Conservation (phyloP, 2,329 filamentous ascomycete species). For the Aspergillus alliaceus region DNA sequence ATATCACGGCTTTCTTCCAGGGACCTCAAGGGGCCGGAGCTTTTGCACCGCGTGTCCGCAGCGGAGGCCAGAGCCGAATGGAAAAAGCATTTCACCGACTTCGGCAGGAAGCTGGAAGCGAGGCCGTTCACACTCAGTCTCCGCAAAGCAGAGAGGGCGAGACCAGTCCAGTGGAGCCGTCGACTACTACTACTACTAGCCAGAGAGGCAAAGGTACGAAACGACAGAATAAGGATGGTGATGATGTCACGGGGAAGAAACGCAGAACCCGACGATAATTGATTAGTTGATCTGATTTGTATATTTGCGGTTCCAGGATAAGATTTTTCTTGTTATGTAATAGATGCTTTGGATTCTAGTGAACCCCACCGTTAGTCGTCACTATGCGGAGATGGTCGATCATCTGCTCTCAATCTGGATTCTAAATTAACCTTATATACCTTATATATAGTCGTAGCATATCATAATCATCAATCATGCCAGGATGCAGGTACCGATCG, state of each 20-base stretch:
- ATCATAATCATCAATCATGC: background rate
- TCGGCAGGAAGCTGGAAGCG: slow-evolving; percentile 52
- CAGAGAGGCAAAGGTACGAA: slow-evolving; percentile 17
- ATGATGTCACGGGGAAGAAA: slow-evolving; percentile 24
- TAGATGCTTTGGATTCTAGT: too few relatives aligned
- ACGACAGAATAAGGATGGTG: slow-evolving; percentile 11
- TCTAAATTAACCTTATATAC: background rate
- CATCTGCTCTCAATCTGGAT: background rate
- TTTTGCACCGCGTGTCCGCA: slow-evolving; percentile 68
- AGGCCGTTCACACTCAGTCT: slow-evolving; percentile 13
- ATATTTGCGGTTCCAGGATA: background rate
- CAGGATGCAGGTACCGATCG: too few relatives aligned
- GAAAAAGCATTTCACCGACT: slow-evolving; percentile 70
- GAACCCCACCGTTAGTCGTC: background rate
- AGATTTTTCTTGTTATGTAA: slow-evolving; percentile 11
- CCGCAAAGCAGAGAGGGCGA: slow-evolving; percentile 7
- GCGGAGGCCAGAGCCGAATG: slow-evolving; percentile 69
- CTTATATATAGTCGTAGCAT: too few relatives aligned
- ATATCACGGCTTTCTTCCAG: slow-evolving; percentile 90
- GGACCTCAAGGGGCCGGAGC: slow-evolving; percentile 60
- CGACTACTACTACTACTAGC: background rate
- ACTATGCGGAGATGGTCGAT: slow-evolving; percentile 4
- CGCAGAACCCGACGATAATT: slow-evolving; percentile 19
- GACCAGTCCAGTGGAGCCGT: background rate
- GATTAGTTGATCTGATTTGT: background rate